Conservation (phyloP, 2,329 filamentous ascomycete species). For the Blumeria graminis region DNA sequence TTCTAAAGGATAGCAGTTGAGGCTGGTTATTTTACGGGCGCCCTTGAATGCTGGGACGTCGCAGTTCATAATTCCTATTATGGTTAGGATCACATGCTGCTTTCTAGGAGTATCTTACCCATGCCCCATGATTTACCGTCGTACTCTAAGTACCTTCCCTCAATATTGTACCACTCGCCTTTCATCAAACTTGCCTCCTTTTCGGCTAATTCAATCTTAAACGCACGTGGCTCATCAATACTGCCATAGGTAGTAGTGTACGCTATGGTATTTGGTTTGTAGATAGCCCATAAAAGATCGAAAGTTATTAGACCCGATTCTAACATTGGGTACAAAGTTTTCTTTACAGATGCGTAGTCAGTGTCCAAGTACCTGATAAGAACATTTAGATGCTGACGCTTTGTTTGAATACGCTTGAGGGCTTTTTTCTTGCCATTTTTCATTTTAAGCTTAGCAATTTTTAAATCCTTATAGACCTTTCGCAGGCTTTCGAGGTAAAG, state of each 20-base stretch:
- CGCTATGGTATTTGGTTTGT: constrained; percentile 64
- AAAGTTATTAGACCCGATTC: constrained; percentile 70
- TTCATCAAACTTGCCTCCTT: constrained; percentile 45
- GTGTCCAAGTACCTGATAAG: constrained; percentile 55
- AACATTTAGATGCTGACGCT: constrained; percentile 43
- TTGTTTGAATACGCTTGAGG: constrained; percentile 29
- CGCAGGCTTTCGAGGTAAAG: constrained; percentile 59
- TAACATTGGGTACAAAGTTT: constrained; percentile 57
- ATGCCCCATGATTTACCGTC: constrained; percentile 71
- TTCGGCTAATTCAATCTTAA: constrained; percentile 56
- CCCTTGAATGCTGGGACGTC: constrained; percentile 59
- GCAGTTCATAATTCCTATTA: constrained; percentile 28
- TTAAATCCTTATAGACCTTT: constrained; percentile 36
- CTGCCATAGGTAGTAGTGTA: constrained; percentile 58
- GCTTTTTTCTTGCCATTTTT: constrained; percentile 35
- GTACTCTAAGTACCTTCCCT: constrained; percentile 63
- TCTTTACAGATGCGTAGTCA: constrained; percentile 58
- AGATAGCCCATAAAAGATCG: constrained; percentile 69
- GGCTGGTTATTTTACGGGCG: constrained; percentile 55
- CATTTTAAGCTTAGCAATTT: constrained; percentile 25
- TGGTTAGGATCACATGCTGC: constrained; percentile 2
- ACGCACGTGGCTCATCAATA: constrained; percentile 52
- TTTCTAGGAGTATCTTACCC: constrained; percentile 18
- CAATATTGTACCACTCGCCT: constrained; percentile 52
- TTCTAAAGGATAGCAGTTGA: constrained; percentile 52